Base-by-base conservation (phyloP, 805 yeast genomes). In the Dipodascus geniculatus region DNA sequence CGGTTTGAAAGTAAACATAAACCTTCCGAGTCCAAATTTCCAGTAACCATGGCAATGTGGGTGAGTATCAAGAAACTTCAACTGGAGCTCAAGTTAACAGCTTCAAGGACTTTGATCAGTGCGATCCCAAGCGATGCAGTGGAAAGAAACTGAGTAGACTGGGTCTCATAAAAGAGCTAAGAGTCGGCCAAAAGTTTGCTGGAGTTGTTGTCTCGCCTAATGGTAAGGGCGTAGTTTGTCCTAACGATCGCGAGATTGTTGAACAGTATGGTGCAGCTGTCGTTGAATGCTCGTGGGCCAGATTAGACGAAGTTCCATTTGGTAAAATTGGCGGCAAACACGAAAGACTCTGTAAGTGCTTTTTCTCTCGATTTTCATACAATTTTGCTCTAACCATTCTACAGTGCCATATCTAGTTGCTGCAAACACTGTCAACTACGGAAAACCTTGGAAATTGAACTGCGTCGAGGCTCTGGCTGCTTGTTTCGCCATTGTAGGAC, bases 381-480 rank as follows among this genome's bases (percentile, higher is more conserved):
- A n/a, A n/a, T 38, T 38, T 38, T n/a, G 4, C 14, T n/a, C 11
- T 38, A 38, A 3, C 6, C 20, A 17, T n/a, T n/a, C 14, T 3
- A 17, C 14, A 38, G 58, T 93, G 54, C 99, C 99, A 0, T 93
- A 91, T 62, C 71, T 93, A 50, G 89, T 93, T 8, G 98, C 98
- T 3, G 96, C 98, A 0, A 93, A 93, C 65, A 95, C 96, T 28
- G 98, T 95, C 4, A 93, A 93, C 68, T 93, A 93, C 63, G 99
- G 99, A 3, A 77, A 85, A 61, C 97, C 99, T 0, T 90, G 97
- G 98, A 79, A 82, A 61, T 72, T 93, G 54, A 93, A 93, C 68
- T 93, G 99, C 68, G 99, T 88, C 3, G 99, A 93, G 66, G 99
- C 99, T 0, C 71, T 93, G 42, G 99, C 99, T 1, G 98, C 99